phyloP scores from a whole-genome alignment of 2,329 filamentous ascomycete genomes.

The Trichophyton schoenleinii region DNA sequence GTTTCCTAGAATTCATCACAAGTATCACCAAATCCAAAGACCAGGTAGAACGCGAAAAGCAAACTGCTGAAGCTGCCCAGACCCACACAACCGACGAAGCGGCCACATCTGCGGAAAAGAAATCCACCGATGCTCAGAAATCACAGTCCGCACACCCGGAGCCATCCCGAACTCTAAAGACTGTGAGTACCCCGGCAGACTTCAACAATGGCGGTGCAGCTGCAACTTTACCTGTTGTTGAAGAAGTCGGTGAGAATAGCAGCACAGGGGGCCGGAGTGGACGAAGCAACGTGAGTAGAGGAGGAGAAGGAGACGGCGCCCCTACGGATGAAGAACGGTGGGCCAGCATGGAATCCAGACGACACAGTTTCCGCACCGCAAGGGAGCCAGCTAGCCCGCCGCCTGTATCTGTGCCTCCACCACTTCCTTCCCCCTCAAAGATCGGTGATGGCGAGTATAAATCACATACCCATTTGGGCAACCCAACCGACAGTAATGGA shows the following conservation, averaged over 20 bases:
- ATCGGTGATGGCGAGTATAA: not conserved
- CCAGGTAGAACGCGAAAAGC: constrained; percentile 51
- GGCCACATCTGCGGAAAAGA: not conserved
- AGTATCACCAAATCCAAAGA: constrained; percentile 83
- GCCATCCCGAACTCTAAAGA: constrained; percentile 49
- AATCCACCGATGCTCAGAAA: constrained; percentile 13
- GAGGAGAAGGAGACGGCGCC: constrained; percentile 4
- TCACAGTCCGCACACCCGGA: constrained; percentile 38
- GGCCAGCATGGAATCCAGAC: constrained; percentile 6
- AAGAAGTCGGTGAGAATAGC: constrained; percentile 70
- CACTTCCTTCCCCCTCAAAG: constrained; percentile 7
- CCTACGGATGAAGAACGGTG: constrained; percentile 2
- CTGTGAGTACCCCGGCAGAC: constrained; percentile 45
- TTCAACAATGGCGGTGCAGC: constrained; percentile 40
- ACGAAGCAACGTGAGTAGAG: constrained; percentile 4
- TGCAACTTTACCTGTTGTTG: constrained; percentile 65
- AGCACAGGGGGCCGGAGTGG: constrained; percentile 30
- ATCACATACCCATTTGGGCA: not conserved
- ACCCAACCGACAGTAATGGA: not conserved
- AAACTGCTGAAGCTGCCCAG: constrained; percentile 17
- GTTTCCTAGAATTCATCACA: constrained; percentile 85
- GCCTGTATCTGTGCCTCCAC: constrained; percentile 10
- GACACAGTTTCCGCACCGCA: constrained; percentile 10
- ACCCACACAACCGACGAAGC: constrained; percentile 15
- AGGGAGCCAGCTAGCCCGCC: constrained; percentile 9